Evolutionary conservation across 2,329 filamentous ascomycete species (phyloP), one percentile per base, ranked within the genome.

Genomic region (Nemania abortiva): DNA sequence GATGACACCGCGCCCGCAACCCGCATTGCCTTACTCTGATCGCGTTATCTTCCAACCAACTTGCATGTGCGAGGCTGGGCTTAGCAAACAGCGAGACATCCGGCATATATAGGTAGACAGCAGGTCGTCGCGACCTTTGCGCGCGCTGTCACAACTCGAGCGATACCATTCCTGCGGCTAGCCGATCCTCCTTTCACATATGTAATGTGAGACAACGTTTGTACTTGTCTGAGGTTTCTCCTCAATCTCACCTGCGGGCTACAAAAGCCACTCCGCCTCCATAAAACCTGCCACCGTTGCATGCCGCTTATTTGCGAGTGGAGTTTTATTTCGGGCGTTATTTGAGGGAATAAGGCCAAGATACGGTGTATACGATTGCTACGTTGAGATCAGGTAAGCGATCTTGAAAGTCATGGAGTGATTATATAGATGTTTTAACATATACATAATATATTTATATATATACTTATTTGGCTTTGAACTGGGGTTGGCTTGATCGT

Each of bases 121-220:
- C 71, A 68, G 69, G 68, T 71, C 64, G 42, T 64, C 73, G 72
- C 64, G 69, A 70, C 70, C 42, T 63, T n/a, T n/a, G n/a, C n/a
- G n/a, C 69, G 61, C 34, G 61, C 37, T 39, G 58, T 69, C 49
- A 59, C 55, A 72, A 70, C 74, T 76, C 72, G 74, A 76, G 74
- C 69, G 72, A 71, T 70, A 74, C 71, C 66, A 71, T 69, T 69
- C 68, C 72, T 76, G 73, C 74, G 64, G 65, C 63, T 72, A 76
- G 73, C 75, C 75, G 75, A 75, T 75, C 75, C 73, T 73, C 61
- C 57, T 42, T 70, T 61, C 54, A 59, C 68, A 70, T 70, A 75
- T 75, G 75, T 70, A 49, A 71, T 73, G 66, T 69, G 58, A 73
- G 73, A 75, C 74, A 73, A 66, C 65, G 72, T 73, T 65, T 69